A percentile compares a stretch with the other conserved stretches of the same genome.
Evolutionary conservation across 2,329 filamentous ascomycete genomes (phyloP).

Genomic region (Venturiaceae sp.): DNA sequence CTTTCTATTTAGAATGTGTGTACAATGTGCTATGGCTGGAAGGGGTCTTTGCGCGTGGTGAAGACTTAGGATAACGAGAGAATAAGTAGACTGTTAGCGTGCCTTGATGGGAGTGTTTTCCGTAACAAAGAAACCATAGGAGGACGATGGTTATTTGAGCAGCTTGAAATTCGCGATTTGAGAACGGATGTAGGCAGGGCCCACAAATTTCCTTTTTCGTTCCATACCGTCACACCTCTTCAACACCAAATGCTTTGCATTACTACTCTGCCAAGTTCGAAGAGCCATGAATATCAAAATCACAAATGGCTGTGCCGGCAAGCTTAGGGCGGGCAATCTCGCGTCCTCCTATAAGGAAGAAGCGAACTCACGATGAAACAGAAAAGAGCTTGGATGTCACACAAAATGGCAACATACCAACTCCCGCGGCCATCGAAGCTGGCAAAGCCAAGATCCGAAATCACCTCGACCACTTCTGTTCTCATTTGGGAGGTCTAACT

Average conservation of each 20-base stretch:
- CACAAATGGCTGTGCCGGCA: not conserved
- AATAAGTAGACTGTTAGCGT: too few species aligned
- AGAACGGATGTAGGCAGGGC: too few species aligned
- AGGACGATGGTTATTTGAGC: too few species aligned
- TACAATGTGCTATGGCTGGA: too few species aligned
- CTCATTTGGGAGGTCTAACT: constrained; percentile 26
- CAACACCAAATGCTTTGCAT: not conserved
- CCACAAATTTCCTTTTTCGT: too few species aligned
- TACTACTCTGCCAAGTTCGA: not conserved
- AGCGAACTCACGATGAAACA: not conserved
- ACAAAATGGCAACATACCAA: not conserved
- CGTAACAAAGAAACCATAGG: too few species aligned
- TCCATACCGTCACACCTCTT: too few species aligned
- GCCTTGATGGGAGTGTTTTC: too few species aligned
- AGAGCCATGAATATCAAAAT: not conserved
- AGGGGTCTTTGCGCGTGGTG: too few species aligned
- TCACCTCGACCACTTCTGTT: constrained; percentile 38
- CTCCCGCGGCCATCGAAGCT: constrained; percentile 33
- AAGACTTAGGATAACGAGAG: too few species aligned
- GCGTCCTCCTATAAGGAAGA: not conserved
- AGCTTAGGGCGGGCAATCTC: constrained; percentile 1
- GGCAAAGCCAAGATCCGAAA: constrained; percentile 37
- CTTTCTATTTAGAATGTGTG: too few species aligned
- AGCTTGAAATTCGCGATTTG: too few species aligned
- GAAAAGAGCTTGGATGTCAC: not conserved